phyloP scores from a whole-genome alignment of 768 basidiomycete genomes.

The Dictyophora rubrovolvata region DNA sequence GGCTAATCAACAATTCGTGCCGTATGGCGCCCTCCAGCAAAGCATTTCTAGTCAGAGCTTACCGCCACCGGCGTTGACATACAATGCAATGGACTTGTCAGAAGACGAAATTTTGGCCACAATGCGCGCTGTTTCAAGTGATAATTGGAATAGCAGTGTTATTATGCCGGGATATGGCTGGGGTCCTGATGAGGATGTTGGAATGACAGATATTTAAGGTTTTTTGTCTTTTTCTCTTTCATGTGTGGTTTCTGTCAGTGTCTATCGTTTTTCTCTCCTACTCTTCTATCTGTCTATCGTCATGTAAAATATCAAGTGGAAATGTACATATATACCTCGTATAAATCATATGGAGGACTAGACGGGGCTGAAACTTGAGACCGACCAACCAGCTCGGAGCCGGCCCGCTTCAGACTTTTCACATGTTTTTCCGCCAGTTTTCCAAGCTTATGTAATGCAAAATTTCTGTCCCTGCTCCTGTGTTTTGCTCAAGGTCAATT shows the following conservation, averaged over 20 bases:
- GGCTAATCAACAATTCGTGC: background rate
- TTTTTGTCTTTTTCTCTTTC: background rate
- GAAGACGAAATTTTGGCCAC: constrained; percentile 9
- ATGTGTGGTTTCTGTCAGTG: background rate
- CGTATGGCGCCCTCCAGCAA: background rate
- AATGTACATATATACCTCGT: too few relatives aligned
- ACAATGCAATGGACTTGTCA: constrained; percentile 6
- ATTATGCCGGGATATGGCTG: constrained; percentile 4
- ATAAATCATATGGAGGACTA: too few relatives aligned
- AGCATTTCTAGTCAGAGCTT: background rate
- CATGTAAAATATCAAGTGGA: too few relatives aligned
- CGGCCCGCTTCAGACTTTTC: too few relatives aligned
- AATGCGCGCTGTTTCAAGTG: constrained; percentile 6
- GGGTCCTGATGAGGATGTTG: background rate
- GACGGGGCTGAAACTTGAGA: too few relatives aligned
- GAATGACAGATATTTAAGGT: background rate
- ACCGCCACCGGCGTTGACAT: background rate
- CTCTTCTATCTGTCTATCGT: too few relatives aligned
- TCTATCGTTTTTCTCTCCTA: too few relatives aligned
- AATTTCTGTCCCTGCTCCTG: too few relatives aligned
- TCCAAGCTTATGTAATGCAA: too few relatives aligned
- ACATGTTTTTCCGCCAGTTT: too few relatives aligned
- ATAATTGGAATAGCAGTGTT: constrained; percentile 5
- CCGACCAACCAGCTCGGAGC: too few relatives aligned
- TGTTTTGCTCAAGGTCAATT: too few relatives aligned